These are phyloP conservation scores for Capronia americana DNA, from an alignment of 2,329 filamentous ascomycete genomes.

Conservation along the genomic window DNA sequence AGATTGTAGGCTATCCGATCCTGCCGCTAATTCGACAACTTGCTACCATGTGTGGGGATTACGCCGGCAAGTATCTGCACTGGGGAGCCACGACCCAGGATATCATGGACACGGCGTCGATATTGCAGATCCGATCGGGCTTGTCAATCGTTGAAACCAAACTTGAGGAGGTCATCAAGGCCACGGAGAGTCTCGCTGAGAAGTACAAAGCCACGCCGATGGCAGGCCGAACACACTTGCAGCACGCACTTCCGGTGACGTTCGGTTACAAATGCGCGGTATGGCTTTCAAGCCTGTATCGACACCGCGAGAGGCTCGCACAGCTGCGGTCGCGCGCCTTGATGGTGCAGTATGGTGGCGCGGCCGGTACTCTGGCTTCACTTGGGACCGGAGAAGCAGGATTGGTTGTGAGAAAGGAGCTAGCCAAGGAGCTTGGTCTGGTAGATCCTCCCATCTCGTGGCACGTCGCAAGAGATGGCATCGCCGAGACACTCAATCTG, in stretches of 20 bases:
- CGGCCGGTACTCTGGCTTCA: conserved; percentile 62
- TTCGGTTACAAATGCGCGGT: conserved; percentile 66
- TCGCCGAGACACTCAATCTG: conserved; percentile 62
- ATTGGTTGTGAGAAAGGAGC: conserved; percentile 55
- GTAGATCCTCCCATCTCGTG: conserved; percentile 61
- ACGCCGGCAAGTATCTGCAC: conserved; percentile 57
- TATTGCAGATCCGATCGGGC: conserved; percentile 61
- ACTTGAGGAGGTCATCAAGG: conserved; percentile 52
- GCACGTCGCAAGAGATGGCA: conserved; percentile 62
- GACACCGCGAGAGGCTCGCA: conserved; percentile 57
- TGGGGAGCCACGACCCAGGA: conserved; percentile 67
- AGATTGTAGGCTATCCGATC: conserved; percentile 42
- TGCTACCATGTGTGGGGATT: conserved; percentile 28
- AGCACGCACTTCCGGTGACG: conserved; percentile 63
- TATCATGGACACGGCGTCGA: conserved; percentile 63
- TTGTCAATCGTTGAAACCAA: conserved; percentile 56
- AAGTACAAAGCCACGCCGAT: conserved; percentile 62
- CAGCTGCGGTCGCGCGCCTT: conserved; percentile 56
- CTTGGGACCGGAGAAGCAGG: conserved; percentile 57
- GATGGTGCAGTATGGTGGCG: conserved; percentile 63
- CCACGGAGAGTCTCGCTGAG: conserved; percentile 52
- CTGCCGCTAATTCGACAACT: conserved; percentile 41
- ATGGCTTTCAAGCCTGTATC: conserved; percentile 58
- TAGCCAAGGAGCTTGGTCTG: conserved; percentile 58
- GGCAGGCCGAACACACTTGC: conserved; percentile 65